Conservation (phyloP, 208 protist species). For the Blechomonas ayalai region DNA sequence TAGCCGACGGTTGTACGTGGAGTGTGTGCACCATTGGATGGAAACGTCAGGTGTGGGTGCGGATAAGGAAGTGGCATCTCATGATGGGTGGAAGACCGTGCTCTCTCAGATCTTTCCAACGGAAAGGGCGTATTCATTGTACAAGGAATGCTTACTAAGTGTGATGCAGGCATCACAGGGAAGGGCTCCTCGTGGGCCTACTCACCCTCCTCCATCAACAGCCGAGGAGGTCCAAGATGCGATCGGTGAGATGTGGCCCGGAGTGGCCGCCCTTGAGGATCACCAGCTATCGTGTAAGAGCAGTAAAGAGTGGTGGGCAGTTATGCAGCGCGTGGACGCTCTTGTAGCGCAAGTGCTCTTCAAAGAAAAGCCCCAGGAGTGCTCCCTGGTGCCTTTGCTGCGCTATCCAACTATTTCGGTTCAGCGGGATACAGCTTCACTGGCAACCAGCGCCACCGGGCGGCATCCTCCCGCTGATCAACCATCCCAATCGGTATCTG, state of each 20-base stretch:
- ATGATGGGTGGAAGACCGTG: not conserved
- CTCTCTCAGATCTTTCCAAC: constrained; percentile 20
- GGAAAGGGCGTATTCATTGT: constrained; percentile 19
- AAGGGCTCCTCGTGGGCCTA: no score
- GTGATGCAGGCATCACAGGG: constrained; percentile 12
- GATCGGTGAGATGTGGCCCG: not conserved
- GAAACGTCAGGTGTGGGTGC: constrained; percentile 3
- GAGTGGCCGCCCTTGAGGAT: not conserved
- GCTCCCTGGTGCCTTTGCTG: constrained; percentile 11
- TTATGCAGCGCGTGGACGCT: constrained; percentile 14
- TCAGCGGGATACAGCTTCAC: no score
- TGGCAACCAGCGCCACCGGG: no score
- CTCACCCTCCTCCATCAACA: no score
- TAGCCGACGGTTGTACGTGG: constrained; percentile 43
- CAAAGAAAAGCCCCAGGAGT: constrained; percentile 9
- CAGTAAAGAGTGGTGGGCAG: constrained; percentile 2
- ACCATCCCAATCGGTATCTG: no score
- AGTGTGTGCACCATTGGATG: constrained; percentile 33
- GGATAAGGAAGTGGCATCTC: not conserved
- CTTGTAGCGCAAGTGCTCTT: constrained; percentile 12
- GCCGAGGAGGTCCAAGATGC: not conserved
- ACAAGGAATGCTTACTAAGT: constrained; percentile 35
- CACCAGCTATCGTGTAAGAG: constrained; percentile 1
- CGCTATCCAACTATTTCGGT: no score
- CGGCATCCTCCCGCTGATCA: no score